These are phyloP conservation scores for Metarhizium anisopliae DNA, from an alignment of 2,329 filamentous ascomycete genomes.

Conservation along the genomic window DNA sequence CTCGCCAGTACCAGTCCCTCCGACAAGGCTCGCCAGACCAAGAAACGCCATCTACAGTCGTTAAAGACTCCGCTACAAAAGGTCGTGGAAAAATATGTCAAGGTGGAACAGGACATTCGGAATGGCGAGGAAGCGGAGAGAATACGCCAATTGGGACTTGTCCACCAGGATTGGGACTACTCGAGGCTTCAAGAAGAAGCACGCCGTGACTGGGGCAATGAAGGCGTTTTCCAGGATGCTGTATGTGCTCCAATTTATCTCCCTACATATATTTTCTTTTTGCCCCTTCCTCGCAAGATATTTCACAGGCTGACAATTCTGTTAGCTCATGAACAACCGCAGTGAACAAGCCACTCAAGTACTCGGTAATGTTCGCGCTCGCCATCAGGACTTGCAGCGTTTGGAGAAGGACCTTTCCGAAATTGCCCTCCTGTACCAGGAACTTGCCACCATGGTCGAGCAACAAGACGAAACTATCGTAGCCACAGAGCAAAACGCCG, in stretches of 20 bases:
- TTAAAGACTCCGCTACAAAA: constrained; percentile 64
- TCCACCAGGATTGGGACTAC: constrained; percentile 72
- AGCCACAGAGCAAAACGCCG: constrained; percentile 55
- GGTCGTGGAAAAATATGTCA: constrained; percentile 28
- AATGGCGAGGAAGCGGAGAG: constrained; percentile 68
- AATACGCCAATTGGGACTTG: constrained; percentile 70
- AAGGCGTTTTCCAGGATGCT: constrained; percentile 75
- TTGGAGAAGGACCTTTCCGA: constrained; percentile 70
- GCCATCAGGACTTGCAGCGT: constrained; percentile 73
- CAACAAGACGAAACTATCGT: constrained; percentile 59
- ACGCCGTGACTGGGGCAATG: constrained; percentile 64
- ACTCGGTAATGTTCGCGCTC: constrained; percentile 69
- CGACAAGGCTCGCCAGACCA: constrained; percentile 49
- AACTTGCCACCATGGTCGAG: constrained; percentile 66
- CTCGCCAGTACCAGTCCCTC: constrained; percentile 50
- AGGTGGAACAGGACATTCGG: background rate
- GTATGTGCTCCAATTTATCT: constrained; percentile 38
- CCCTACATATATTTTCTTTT: background rate
- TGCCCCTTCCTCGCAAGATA: background rate
- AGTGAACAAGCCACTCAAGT: constrained; percentile 64
- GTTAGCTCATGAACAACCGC: constrained; percentile 64
- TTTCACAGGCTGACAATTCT: background rate
- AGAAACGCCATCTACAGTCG: constrained; percentile 59
- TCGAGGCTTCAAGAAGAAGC: constrained; percentile 61
- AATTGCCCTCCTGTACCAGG: constrained; percentile 60